Base-by-base conservation (phyloP, 768 basidiomycete genomes). In the Pulveroboletus sp. region DNA sequence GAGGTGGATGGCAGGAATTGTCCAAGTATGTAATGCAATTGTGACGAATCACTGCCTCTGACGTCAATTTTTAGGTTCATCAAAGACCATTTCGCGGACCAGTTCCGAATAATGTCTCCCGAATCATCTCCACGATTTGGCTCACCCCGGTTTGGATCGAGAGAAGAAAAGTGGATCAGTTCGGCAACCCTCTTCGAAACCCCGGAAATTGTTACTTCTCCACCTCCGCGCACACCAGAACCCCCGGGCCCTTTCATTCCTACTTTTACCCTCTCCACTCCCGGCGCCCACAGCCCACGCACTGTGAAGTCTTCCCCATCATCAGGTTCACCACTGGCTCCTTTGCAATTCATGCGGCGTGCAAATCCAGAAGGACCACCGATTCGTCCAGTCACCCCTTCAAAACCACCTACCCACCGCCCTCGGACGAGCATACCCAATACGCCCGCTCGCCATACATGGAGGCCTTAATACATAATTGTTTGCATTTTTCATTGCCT, bases 1-100 rank as follows among this genome's bases (percentile, higher is more conserved):
- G 93, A 23, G 94, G 94, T 30, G 94, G 94, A 16, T 97, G 93
- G 93, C 73, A 81, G 47, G 93, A 95, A 66, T 70, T 97, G 45
- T 91, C 90, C 17, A 92, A 84, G 93, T 94, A 65, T 39, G 85
- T 74, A 22, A 47, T 30, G 8, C 26, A 34, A 9, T 19, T 12
- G 42, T 43, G 19, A 42, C 41, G 29, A 40, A 39, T 40, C 22
- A 30, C 23, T 53, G 2, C 19, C 11, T 19, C 29, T 37, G 12
- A 38, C 17, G 22, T 17, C 59, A 45, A 57, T 36, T 54, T 53
- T 41, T 54, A 93, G 91, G 62, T 94, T 94, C 70, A 87, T 94
- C 63, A 81, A 83, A 59, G 82, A 82, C 49, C 90, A 93, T 63
- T 90, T 89, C 63, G 88, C 89, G 17, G 88, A 93, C 47, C 80